These are phyloP conservation scores for Pochonia chlamydosporia DNA, from an alignment of 2,329 filamentous ascomycete species.

Conservation along the genomic window DNA sequence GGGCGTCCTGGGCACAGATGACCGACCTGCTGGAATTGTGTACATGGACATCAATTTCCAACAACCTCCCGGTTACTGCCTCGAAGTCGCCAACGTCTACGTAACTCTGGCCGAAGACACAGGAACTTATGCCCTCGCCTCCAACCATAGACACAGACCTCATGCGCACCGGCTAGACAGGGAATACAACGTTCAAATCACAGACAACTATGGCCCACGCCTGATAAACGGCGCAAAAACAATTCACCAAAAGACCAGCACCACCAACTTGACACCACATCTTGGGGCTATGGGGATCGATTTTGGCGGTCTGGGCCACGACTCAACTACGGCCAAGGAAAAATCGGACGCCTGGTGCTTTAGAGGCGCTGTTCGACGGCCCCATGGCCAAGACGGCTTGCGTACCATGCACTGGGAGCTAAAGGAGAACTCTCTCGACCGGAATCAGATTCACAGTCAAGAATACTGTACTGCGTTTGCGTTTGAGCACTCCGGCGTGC, in stretches of 20 bases:
- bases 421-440: slow-evolving; percentile 5
- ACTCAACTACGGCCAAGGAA: slow-evolving; percentile 4
- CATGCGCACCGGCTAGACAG: neutral
- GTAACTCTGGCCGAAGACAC: slow-evolving; percentile 11
- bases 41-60: slow-evolving; percentile 16
- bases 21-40: slow-evolving; percentile 12
- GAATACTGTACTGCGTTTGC: slow-evolving; percentile 10
- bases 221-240: slow-evolving; percentile 1
- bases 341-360: slow-evolving; percentile 4
- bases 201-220: slow-evolving; percentile 6
- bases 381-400: slow-evolving; percentile 3
- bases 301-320: slow-evolving; percentile 6
- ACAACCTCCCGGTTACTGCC: slow-evolving; percentile 12
- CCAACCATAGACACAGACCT: neutral
- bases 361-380: slow-evolving; percentile 2
- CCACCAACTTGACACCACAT: slow-evolving; percentile 1
- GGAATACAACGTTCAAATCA: slow-evolving; percentile 7
- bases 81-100: slow-evolving; percentile 12
- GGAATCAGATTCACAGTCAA: slow-evolving; percentile 3
- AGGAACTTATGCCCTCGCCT: slow-evolving; percentile 4
- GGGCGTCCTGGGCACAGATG: slow-evolving; percentile 10
- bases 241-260: neutral
- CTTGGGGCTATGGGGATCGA: slow-evolving; percentile 1
- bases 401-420: slow-evolving; percentile 8
- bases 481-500: slow-evolving; percentile 5